These are phyloP conservation scores for Huntiella bhutanensis DNA, from an alignment of 2,329 filamentous ascomycete species.

Conservation along the genomic window DNA sequence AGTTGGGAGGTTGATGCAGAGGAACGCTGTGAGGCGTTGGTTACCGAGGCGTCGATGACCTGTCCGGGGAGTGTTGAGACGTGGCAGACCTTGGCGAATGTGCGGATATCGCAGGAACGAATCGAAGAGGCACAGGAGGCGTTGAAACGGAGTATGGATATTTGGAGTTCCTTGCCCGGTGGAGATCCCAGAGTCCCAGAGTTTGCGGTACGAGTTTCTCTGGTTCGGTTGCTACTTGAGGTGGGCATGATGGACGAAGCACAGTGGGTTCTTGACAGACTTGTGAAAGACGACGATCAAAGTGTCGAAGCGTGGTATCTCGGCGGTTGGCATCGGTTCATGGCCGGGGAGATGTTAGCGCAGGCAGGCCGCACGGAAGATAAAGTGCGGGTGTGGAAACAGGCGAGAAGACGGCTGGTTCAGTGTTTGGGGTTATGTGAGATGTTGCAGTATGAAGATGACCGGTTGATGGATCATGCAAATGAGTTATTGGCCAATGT, in stretches of 20 bases:
- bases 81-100: slow-evolving; percentile 87
- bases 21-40: slow-evolving; percentile 63
- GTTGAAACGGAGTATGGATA: slow-evolving; percentile 55
- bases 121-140: slow-evolving; percentile 64
- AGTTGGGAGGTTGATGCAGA: slow-evolving; percentile 88
- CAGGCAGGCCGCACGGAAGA: slow-evolving; percentile 14
- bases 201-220: slow-evolving; percentile 67
- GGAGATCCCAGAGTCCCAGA: slow-evolving; percentile 58
- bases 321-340: slow-evolving; percentile 79
- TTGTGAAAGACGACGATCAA: slow-evolving; percentile 76
- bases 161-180: slow-evolving; percentile 66
- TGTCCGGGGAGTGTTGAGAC: slow-evolving; percentile 68
- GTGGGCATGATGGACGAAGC: slow-evolving; percentile 72
- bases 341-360: slow-evolving; percentile 41
- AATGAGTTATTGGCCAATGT: slow-evolving; percentile 48
- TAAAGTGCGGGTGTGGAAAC: slow-evolving; percentile 36
- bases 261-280: slow-evolving; percentile 62
- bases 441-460: slow-evolving; percentile 68
- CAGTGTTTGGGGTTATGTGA: slow-evolving; percentile 66
- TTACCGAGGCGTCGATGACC: slow-evolving; percentile 78
- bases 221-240: slow-evolving; percentile 77
- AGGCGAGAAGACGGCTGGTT: slow-evolving; percentile 65
- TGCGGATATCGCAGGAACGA: slow-evolving; percentile 74
- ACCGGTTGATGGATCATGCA: slow-evolving; percentile 56
- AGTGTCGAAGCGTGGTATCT: slow-evolving; percentile 96